These are phyloP conservation scores for Fusarium sp. DNA, from an alignment of 2,329 filamentous ascomycete genomes.

Conservation along the genomic window DNA sequence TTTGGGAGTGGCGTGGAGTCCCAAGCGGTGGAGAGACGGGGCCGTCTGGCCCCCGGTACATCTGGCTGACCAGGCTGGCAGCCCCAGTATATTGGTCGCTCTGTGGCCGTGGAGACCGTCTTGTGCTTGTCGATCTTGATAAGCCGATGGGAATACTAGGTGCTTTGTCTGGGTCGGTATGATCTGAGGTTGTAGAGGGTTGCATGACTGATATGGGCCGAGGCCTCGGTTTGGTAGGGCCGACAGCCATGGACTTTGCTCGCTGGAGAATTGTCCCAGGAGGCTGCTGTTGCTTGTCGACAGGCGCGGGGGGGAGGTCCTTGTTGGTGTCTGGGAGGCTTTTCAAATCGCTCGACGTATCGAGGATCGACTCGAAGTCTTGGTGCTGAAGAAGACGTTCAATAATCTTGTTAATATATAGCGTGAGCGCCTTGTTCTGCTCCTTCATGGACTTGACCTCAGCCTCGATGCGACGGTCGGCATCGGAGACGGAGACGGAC, in stretches of 20 bases:
- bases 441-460: conserved; percentile 87
- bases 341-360: conserved; percentile 75
- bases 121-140: conserved; percentile 66
- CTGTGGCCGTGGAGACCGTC: conserved; percentile 67
- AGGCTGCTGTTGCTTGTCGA: conserved; percentile 51
- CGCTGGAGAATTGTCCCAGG: conserved; percentile 69
- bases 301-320: conserved; percentile 81
- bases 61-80: conserved; percentile 85
- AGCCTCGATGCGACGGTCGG: conserved; percentile 77
- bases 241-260: conserved; percentile 71
- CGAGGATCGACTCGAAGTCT: conserved; percentile 93
- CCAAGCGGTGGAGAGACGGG: conserved; percentile 71
- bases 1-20: conserved; percentile 71
- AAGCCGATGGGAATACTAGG: conserved; percentile 80
- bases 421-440: conserved; percentile 94
- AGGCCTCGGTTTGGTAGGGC: conserved; percentile 61
- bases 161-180: conserved; percentile 78
- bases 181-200: conserved; percentile 56
- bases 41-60: conserved; percentile 83
- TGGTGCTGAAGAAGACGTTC: conserved; percentile 93
- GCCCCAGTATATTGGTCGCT: conserved; percentile 74
- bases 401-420: conserved; percentile 99
- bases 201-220: conserved; percentile 72
- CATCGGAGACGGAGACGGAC: conserved; percentile 64
- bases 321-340: conserved; percentile 74